These are phyloP conservation scores for Neoboletus magnificus DNA, from an alignment of 768 basidiomycete species.

Conservation along the genomic window DNA sequence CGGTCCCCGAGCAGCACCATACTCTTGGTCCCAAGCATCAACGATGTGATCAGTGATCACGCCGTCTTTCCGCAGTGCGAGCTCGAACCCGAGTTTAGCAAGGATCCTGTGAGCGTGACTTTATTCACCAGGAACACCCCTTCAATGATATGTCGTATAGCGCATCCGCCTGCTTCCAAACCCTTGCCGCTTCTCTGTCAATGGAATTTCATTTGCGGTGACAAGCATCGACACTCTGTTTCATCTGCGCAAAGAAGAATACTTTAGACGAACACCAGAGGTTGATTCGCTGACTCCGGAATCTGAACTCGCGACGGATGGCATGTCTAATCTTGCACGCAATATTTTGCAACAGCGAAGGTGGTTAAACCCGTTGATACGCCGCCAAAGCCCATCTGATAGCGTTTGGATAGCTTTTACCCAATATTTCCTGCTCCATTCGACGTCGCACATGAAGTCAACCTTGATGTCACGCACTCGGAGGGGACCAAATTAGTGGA, in stretches of 20 bases:
- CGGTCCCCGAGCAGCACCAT: constrained; percentile 64
- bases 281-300: constrained; percentile 44
- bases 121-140: neutral
- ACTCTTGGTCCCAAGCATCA: constrained; percentile 78
- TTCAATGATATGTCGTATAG: constrained; percentile 37
- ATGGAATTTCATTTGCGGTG: constrained; percentile 74
- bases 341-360: constrained; percentile 86
- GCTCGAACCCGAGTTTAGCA: constrained; percentile 40
- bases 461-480: constrained; percentile 85
- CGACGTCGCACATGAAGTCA: constrained; percentile 74
- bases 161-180: constrained; percentile 81
- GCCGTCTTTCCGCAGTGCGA: constrained; percentile 83
- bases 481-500: constrained; percentile 40
- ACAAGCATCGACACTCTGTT: constrained; percentile 88
- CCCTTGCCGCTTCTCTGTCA: constrained; percentile 80
- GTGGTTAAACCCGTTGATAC: constrained; percentile 41
- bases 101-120: constrained; percentile 48
- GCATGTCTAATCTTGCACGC: constrained; percentile 75
- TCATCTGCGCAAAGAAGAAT: constrained; percentile 84
- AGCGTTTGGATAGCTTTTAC: constrained; percentile 66
- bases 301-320: constrained; percentile 55
- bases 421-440: constrained; percentile 87
- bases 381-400: neutral
- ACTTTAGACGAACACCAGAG: constrained; percentile 63
- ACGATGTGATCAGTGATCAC: constrained; percentile 78